phyloP scores from a whole-genome alignment of 108 stramenopile genomes.

The Phaeodactylum tricornutum region DNA sequence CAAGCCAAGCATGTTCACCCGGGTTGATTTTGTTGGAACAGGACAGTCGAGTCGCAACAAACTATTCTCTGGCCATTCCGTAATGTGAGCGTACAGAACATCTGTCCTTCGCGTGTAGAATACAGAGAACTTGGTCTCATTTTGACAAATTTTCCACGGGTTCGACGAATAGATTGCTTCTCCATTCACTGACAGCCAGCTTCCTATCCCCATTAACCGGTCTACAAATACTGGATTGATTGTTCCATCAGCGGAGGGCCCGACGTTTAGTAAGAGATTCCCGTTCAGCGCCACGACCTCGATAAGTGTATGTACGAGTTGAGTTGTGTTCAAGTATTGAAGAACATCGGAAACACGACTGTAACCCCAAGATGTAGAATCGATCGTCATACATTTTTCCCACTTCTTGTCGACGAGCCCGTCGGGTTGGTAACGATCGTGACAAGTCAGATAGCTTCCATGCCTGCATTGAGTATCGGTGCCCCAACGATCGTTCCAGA shows the following conservation, averaged over 20 bases:
- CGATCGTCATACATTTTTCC: slow-evolving; percentile 12
- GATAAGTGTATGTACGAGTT: slow-evolving; percentile 21
- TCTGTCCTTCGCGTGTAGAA: slow-evolving; percentile 14
- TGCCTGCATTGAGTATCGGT: slow-evolving; percentile 21
- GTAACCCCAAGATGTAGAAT: slow-evolving; percentile 5
- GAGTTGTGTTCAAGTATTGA: slow-evolving; percentile 17
- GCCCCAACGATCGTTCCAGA: slow-evolving; percentile 44
- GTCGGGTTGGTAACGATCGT: slow-evolving; percentile 18
- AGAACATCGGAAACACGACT: slow-evolving; percentile 12
- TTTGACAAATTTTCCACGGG: slow-evolving; percentile 21
- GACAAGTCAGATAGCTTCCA: slow-evolving; percentile 29
- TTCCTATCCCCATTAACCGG: slow-evolving; percentile 27
- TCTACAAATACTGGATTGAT: slow-evolving; percentile 28
- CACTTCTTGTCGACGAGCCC: slow-evolving; percentile 13
- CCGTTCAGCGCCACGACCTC: slow-evolving; percentile 25
- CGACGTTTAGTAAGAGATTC: slow-evolving; percentile 32
- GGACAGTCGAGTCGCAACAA: slow-evolving; percentile 15
- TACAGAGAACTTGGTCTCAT: slow-evolving; percentile 3
- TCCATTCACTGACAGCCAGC: slow-evolving; percentile 34
- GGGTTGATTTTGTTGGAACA: slow-evolving; percentile 10
- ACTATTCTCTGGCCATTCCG: slow-evolving; percentile 17
- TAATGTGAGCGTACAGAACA: slow-evolving; percentile 20
- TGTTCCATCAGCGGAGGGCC: slow-evolving; percentile 33
- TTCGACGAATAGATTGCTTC: slow-evolving; percentile 21
- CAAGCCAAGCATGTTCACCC: slow-evolving; percentile 20